Base-by-base conservation (phyloP, 2,329 filamentous ascomycete genomes). In the Phaeophleospora eucalypticola region DNA sequence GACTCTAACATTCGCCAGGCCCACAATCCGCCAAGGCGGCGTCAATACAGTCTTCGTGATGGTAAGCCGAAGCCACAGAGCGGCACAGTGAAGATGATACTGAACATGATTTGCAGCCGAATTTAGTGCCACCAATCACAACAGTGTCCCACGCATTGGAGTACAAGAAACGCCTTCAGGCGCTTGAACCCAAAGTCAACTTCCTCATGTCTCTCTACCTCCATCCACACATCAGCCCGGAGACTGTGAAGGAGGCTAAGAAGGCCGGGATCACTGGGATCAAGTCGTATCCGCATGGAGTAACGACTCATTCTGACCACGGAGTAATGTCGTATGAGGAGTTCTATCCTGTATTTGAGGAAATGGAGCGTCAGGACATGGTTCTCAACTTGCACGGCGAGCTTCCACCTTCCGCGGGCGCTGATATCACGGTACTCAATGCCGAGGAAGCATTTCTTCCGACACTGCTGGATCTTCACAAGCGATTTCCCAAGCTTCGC, bases 321-420 rank as follows among this genome's bases (percentile, higher is more conserved):
- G 87, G 87, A 10, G 86, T 90, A 18, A 72, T 85, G 14, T 79
- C 81, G 46, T 81, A 87, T 60, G 80, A 82, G 50, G 70, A 76
- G 24, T 91, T 88, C 70, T 86, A 86, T 63, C 80, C 82, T 4
- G 86, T 91, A 12, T 95, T 97, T 63, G 79, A 77, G n/a, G 86
- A 87, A 55, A 96, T 97, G 90, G 86, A 95, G 65, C 72, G 83
- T 49, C 81, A 89, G 56, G 82, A 84, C 56, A 75, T 95, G 64
- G 79, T 94, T n/a, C 77, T 94, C 35, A 96, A 96, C 70, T 74
- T 97, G n/a, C 90, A 97, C 66, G 91, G 90, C 56, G 91, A 96
- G 70, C 81, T 84, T n/a, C 84, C 82, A 0, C 76, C 76, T 1
- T 73, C 73, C 54, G 66, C 67, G 36, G 61, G 57, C 43, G 55